Base-by-base conservation (phyloP, 345 rosid species). In the Pugionium cornutum region DNA sequence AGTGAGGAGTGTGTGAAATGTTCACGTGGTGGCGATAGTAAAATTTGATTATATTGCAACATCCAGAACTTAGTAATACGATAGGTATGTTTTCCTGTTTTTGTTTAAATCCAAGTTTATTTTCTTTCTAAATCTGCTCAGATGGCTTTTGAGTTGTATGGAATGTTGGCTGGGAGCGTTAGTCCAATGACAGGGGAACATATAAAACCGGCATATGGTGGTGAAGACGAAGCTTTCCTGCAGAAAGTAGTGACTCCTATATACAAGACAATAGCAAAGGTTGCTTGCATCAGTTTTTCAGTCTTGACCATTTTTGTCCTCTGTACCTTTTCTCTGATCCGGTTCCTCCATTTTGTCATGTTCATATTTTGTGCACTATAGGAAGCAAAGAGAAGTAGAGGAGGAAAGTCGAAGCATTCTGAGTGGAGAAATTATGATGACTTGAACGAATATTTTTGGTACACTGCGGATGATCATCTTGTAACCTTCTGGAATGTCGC, bases 371-470 rank as follows among this genome's bases (percentile, higher is more conserved):
- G 48, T 67, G 42, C 41, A 46, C 51, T 52, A 8, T 57, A 86
- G 91, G 91, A 86, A 86, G 84, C 91, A 70, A 72, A 69, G 64
- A 77, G 79, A 73, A 83, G 88, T 66, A 79, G 73, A 75, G 86
- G 74, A 66, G 88, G 91, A 40, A 83, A 62, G 62, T 80, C 85
- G 45, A 83, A 83, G 83, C 91, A 86, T 82, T 86, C 88, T 48
- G 86, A 83, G 41, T 86, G 91, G 91, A 82, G 91, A 66, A 86
- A 86, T 65, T 86, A 86, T 53, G 88, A 86, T 25, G 88, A 83
- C 67, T 59, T 86, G 70, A 86, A 86, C 45, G 91, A 86, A 64
- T 83, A 86, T 51, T 86, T 86, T 67, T 86, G 91, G 91, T 83
- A 80, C n/a, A 18, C 26, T 46, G 63, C 51, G 39, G 4, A 52